Base-by-base conservation (phyloP, 208 protist species). In the Porcisia hertigi region DNA sequence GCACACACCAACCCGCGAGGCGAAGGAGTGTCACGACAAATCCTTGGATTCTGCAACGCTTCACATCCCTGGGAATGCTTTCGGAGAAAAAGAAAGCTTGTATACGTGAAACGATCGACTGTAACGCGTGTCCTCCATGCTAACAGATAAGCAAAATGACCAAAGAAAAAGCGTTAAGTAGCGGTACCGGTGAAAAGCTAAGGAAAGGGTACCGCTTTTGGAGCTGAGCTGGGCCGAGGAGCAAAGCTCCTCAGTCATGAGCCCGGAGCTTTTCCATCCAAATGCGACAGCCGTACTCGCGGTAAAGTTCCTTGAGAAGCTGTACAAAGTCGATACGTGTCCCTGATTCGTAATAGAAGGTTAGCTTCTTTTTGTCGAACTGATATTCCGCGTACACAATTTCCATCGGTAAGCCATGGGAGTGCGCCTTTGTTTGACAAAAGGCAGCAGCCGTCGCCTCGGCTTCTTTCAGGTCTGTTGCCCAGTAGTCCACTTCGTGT, bases 291-390 rank as follows among this genome's bases (percentile, higher is more conserved):
- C 92, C 89, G 71, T 95, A 97, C 73, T 97, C 87, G 45, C 88
- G 80, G 86, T 95, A 96, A 20, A 94, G 79, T 62, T 95, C 91
- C 73, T 96, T 93, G 39, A 96, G 80, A 20, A 97, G 77, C 73
- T 91, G 80, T 12, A 93, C 87, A 79, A 96, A 97, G 66, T 97
- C 91, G 58, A 96, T 88, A 25, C 91, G 89, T 4, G 77, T 74
- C 47, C 84, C 83, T 1, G 94, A 85, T 18, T 87, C 87, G 83
- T 98, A 98, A 84, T 96, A 96, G 72, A 98, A 98, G 12, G 92
- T 98, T 1, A 98, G 88, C 83, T 98, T 98, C 72, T 98, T 97
- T 69, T 96, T 96, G 80, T 98, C 94, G 76, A 95, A 98, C 76
- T 98, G 94, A 71, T 96, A 98, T 71, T 97, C 92, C 1, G 91